Conservation (phyloP, 805 yeast genomes). For the Vanderwaltozyma tropicalis region DNA sequence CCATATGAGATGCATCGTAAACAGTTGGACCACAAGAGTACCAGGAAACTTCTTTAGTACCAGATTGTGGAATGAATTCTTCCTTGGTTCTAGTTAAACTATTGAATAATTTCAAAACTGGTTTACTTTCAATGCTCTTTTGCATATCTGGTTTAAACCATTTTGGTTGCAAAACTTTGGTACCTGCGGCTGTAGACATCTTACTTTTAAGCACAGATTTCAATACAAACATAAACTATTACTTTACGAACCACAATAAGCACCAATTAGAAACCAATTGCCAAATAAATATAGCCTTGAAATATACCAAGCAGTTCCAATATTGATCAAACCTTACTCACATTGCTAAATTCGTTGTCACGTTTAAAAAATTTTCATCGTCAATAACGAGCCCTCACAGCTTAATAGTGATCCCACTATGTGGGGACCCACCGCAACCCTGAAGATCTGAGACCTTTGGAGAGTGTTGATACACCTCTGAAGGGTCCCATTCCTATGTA, state of each 20-base stretch:
- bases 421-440: no score
- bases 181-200: conserved; percentile 6
- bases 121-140: conserved; percentile 3
- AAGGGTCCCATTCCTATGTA: no score
- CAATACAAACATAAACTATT: conserved; percentile 1
- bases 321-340: no score
- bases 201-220: conserved; percentile 1
- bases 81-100: conserved; percentile 75
- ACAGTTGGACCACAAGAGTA: conserved; percentile 98
- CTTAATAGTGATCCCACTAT: no score
- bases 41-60: conserved; percentile 66
- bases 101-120: conserved; percentile 58
- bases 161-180: conserved; percentile 38
- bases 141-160: conserved; percentile 42
- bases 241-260: not conserved
- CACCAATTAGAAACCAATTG: no score
- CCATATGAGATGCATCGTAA: conserved; percentile 93
- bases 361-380: no score
- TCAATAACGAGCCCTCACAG: no score
- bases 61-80: conserved; percentile 59
- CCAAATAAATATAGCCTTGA: no score
- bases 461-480: no score
- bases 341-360: no score
- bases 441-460: no score
- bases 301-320: no score